These are phyloP conservation scores for Ceriops zippeliana DNA, from an alignment of 345 rosid species.

Conservation along the genomic window DNA sequence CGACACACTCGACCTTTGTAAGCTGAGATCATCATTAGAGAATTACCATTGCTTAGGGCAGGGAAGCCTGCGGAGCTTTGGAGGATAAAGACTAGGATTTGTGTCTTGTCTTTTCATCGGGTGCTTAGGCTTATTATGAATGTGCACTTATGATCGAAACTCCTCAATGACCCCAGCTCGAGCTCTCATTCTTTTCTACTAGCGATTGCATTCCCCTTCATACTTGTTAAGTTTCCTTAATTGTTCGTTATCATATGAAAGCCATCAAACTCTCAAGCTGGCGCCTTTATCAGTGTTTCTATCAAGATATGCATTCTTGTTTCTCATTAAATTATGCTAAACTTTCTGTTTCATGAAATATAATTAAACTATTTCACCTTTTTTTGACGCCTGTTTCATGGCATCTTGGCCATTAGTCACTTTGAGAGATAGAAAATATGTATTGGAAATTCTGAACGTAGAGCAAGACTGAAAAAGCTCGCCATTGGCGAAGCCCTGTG, in stretches of 20 bases:
- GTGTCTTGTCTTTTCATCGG: constrained; percentile 16
- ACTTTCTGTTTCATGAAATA: too few relatives aligned
- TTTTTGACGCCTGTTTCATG: too few relatives aligned
- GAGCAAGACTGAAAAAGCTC: too few relatives aligned
- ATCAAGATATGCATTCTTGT: not conserved
- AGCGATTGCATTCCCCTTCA: constrained; percentile 15
- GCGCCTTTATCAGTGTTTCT: not conserved
- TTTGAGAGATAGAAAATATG: too few relatives aligned
- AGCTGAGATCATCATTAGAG: not conserved
- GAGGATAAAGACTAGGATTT: constrained; percentile 27
- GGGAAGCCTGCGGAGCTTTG: constrained; percentile 6
- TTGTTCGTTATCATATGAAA: constrained; percentile 1
- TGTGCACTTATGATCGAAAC: constrained; percentile 3
- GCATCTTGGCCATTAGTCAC: too few relatives aligned
- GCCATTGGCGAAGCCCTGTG: too few relatives aligned
- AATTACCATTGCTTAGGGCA: not conserved
- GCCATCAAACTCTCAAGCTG: constrained; percentile 15
- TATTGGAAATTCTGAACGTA: too few relatives aligned
- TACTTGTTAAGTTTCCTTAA: not conserved
- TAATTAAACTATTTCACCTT: too few relatives aligned
- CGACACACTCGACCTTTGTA: constrained; percentile 68
- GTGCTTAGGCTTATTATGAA: not conserved
- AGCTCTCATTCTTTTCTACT: constrained; percentile 50
- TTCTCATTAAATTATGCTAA: not conserved
- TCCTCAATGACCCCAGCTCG: constrained; percentile 44